Conservation (phyloP, 257 asterid genomes). For the Nyctanthes arbortristis region DNA sequence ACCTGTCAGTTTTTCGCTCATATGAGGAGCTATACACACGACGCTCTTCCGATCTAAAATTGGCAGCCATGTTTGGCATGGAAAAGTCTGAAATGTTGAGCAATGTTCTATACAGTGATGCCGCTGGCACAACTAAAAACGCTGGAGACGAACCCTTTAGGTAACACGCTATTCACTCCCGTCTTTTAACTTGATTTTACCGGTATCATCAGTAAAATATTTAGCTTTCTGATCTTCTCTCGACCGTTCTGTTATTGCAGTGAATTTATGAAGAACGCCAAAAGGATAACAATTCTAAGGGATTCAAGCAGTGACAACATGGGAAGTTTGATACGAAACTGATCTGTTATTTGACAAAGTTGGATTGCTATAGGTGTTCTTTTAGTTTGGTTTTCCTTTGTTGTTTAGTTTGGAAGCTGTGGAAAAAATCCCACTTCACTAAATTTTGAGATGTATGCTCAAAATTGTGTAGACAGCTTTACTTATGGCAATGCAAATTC, state of each 20-base stretch:
- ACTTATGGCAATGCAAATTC: background rate
- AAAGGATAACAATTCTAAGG: constrained; percentile 55
- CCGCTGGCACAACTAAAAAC: constrained; percentile 44
- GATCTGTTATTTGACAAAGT: constrained; percentile 33
- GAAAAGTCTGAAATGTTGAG: constrained; percentile 52
- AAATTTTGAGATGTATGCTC: constrained; percentile 13
- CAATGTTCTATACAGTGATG: constrained; percentile 54
- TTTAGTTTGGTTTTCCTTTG: constrained; percentile 11
- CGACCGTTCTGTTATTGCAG: constrained; percentile 36
- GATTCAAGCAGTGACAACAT: constrained; percentile 59
- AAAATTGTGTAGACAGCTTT: background rate
- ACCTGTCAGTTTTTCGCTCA: constrained; percentile 43
- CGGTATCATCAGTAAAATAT: background rate
- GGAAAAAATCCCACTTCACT: constrained; percentile 25
- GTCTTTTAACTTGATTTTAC: no score
- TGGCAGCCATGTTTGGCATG: constrained; percentile 51
- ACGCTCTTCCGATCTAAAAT: no score
- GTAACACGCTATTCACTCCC: constrained; percentile 28
- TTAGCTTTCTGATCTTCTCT: background rate
- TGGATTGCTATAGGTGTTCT: constrained; percentile 25
- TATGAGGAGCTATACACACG: constrained; percentile 55
- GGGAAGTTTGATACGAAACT: constrained; percentile 32
- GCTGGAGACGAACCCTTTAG: constrained; percentile 67
- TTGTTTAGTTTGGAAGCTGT: constrained; percentile 16
- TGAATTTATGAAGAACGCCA: constrained; percentile 56